Percentiles rank a stretch among this genome's conserved stretches.
Evolutionary conservation across 331 rosid genomes (phyloP).

Genomic region (Quercus phellos): DNA sequence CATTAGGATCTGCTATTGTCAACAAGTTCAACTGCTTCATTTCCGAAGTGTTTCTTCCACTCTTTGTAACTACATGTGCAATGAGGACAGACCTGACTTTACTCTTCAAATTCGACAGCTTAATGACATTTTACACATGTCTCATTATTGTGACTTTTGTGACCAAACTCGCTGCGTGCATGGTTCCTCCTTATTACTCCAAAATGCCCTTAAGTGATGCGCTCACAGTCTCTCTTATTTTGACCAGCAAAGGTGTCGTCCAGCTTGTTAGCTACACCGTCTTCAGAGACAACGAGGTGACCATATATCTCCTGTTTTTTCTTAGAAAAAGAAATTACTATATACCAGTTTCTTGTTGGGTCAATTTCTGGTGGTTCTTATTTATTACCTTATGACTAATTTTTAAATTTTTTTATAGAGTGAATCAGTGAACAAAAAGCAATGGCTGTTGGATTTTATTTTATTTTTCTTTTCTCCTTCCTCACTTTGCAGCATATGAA

Average conservation of each 20-base stretch:
- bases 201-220: constrained; percentile 35
- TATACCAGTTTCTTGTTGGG: background rate
- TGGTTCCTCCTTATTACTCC: constrained; percentile 25
- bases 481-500: no score
- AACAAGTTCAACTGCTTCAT: constrained; percentile 30
- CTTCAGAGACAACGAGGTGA: constrained; percentile 13
- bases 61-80: constrained; percentile 24
- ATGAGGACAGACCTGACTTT: constrained; percentile 30
- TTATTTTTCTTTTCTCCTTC: no score
- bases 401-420: background rate
- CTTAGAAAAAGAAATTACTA: background rate
- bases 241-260: constrained; percentile 46
- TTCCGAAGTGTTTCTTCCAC: constrained; percentile 26
- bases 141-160: background rate
- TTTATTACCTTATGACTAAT: background rate
- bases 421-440: background rate
- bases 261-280: background rate
- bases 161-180: constrained; percentile 3
- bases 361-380: background rate
- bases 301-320: background rate
- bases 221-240: constrained; percentile 33
- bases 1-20: constrained; percentile 40
- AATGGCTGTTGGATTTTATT: no score
- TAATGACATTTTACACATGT: rapidly evolving
- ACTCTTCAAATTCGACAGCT: no score